Conservation (phyloP, 768 basidiomycete species). For the Ramaria rubella region DNA sequence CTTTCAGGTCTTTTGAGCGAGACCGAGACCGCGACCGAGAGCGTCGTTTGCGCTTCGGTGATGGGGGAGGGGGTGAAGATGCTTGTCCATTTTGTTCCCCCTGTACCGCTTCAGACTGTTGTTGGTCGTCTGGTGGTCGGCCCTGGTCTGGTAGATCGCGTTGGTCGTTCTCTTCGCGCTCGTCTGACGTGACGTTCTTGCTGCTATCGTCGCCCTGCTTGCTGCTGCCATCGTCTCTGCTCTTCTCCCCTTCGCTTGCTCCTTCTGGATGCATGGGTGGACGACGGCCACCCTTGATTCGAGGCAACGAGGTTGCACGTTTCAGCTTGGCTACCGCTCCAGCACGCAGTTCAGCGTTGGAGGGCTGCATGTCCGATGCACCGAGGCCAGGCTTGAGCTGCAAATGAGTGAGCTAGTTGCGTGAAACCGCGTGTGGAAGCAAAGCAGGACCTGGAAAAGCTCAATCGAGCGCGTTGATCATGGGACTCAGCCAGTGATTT, state of each 20-base stretch:
- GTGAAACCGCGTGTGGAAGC: slow-evolving; percentile 2
- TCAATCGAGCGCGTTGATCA: background rate
- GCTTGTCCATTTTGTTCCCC: slow-evolving; percentile 23
- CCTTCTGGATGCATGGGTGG: slow-evolving; percentile 77
- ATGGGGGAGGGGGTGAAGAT: slow-evolving; percentile 31
- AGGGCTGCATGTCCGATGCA: slow-evolving; percentile 27
- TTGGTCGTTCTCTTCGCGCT: slow-evolving; percentile 20
- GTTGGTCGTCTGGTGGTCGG: slow-evolving; percentile 21
- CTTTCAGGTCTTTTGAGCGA: slow-evolving; percentile 55
- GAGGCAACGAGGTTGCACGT: slow-evolving; percentile 84
- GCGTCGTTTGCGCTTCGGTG: slow-evolving; percentile 51
- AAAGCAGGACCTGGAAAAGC: background rate
- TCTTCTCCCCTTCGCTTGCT: slow-evolving; percentile 70
- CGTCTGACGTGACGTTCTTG: slow-evolving; percentile 13
- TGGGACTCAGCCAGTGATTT: background rate
- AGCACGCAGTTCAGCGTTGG: slow-evolving; percentile 69
- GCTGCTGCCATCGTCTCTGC: slow-evolving; percentile 32
- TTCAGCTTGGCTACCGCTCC: slow-evolving; percentile 85
- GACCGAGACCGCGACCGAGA: slow-evolving; percentile 55
- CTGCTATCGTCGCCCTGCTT: background rate
- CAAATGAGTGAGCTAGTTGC: slow-evolving; percentile 1
- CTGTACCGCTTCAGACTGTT: slow-evolving; percentile 14
- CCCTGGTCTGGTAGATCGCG: slow-evolving; percentile 18
- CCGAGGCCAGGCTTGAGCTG: slow-evolving; percentile 1
- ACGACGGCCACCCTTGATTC: slow-evolving; percentile 85